Conservation (phyloP, 441 rosid species). For the Populus hybrid region DNA sequence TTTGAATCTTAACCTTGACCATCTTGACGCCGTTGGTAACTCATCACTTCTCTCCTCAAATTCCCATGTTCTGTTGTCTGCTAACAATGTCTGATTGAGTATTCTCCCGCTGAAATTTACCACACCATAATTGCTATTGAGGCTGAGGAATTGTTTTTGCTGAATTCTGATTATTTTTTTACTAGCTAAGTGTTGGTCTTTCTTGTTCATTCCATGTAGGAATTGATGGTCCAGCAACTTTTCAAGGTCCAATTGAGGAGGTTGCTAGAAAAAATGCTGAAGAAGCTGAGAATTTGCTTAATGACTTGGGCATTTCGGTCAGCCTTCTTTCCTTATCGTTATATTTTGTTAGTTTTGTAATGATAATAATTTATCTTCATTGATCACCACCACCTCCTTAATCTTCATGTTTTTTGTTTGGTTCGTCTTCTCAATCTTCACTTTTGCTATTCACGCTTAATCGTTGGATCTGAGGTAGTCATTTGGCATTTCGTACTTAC, state of each 20-base stretch:
- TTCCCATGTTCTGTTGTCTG: not conserved
- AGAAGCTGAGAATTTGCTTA: slow-evolving; percentile 68
- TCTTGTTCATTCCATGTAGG: slow-evolving; percentile 30
- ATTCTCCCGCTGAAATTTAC: not conserved
- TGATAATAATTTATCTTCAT: not conserved
- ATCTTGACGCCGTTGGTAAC: slow-evolving; percentile 54
- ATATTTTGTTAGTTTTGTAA: not conserved
- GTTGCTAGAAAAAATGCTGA: slow-evolving; percentile 73
- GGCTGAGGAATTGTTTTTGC: not conserved
- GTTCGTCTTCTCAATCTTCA: not conserved
- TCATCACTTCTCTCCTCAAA: not conserved
- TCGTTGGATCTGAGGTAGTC: not conserved
- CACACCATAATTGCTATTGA: not conserved
- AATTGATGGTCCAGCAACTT: slow-evolving; percentile 49
- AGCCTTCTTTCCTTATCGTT: slow-evolving; percentile 2
- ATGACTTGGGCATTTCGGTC: slow-evolving; percentile 77
- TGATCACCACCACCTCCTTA: not conserved
- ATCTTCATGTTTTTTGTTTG: not conserved
- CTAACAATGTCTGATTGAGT: not conserved
- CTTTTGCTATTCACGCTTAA: not conserved
- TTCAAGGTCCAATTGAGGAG: slow-evolving; percentile 90
- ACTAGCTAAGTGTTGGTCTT: not conserved
- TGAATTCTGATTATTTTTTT: not conserved
- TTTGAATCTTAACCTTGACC: slow-evolving; percentile 75
- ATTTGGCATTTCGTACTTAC: not conserved